Evolutionary conservation across 208 protist genomes (phyloP), one percentile per base, ranked within the genome.

Genomic region (Vickermania ingenoplastis): DNA sequence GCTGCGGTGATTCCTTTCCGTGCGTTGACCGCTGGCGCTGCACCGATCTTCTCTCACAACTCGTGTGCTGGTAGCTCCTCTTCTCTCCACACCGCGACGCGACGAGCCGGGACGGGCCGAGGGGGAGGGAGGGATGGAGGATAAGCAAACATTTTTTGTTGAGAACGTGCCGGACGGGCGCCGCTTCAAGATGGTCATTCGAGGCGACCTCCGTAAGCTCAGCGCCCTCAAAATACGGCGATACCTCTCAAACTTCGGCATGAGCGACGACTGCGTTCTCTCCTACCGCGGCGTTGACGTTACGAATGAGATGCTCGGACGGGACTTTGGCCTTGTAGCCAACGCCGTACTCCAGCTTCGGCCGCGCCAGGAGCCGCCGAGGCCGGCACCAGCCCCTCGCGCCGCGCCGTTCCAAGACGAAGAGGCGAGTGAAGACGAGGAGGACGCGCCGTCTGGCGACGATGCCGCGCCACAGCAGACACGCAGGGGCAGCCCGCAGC

Each of bases 161-260:
- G 69, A 83, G 63, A 69, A 71, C 30, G 59, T 54, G 1, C 11
- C 7, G 36, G 86, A 93, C 74, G 86, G 86, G 1, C 73, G 81
- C 23, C 84, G 77, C 61, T 90, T 89, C 64, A 93, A 93, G 67
- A 88, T 93, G 78, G 86, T 93, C 48, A 90, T 93, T 31, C 74
- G 77, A 36, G 86, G 86, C 21, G 79, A 86, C 49, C 69, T 91
- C 26, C 71, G 76, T 21, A 77, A 77, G 61, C 67, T 93, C 25
- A 86, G 68, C 29, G 86, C 90, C 14, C 71, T 67, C 25, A 93
- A 93, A 52, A 82, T 93, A 30, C 75, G 78, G 5, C 79, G 82
- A n/a, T 89, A 90, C 69, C 69, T 92, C 45, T 77, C 71, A 63
- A 73, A 65, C 13, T 89, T 88, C 65, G 72, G 78, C 56, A 75